Evolutionary conservation across 2,329 filamentous ascomycete species (phyloP).

Genomic region (Nigrospora osmanthi): DNA sequence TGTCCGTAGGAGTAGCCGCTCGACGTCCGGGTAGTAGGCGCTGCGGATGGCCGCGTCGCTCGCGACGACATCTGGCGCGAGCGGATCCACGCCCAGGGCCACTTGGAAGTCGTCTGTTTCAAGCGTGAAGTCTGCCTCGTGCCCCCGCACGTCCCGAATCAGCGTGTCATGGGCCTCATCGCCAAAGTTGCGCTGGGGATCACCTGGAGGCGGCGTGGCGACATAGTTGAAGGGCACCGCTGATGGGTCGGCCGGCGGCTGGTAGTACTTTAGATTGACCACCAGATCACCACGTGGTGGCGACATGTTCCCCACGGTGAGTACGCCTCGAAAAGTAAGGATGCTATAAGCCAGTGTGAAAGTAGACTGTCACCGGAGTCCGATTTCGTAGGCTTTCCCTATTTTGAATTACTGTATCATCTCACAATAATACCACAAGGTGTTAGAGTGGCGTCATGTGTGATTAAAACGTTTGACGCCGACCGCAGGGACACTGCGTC

Average conservation of each 20-base stretch:
- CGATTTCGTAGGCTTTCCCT: too few relatives aligned
- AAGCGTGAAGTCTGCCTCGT: conserved; percentile 57
- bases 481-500: too few relatives aligned
- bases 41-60: conserved; percentile 61
- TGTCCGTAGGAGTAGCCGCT: conserved; percentile 58
- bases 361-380: too few relatives aligned
- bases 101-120: conserved; percentile 71
- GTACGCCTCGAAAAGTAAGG: too few relatives aligned
- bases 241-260: conserved; percentile 38
- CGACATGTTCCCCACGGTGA: too few relatives aligned
- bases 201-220: conserved; percentile 51
- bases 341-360: too few relatives aligned
- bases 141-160: conserved; percentile 67
- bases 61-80: conserved; percentile 51
- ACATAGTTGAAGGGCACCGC: conserved; percentile 59
- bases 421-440: too few relatives aligned
- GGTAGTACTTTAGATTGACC: too few relatives aligned
- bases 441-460: too few relatives aligned
- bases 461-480: too few relatives aligned
- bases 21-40: conserved; percentile 81
- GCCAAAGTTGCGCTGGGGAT: conserved; percentile 59
- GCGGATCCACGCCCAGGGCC: conserved; percentile 47
- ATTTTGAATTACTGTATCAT: too few relatives aligned
- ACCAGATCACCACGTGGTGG: too few relatives aligned
- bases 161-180: conserved; percentile 39